Evolutionary conservation across 2,329 filamentous ascomycete species (phyloP).

Genomic region (Sarocladium kiliense): DNA sequence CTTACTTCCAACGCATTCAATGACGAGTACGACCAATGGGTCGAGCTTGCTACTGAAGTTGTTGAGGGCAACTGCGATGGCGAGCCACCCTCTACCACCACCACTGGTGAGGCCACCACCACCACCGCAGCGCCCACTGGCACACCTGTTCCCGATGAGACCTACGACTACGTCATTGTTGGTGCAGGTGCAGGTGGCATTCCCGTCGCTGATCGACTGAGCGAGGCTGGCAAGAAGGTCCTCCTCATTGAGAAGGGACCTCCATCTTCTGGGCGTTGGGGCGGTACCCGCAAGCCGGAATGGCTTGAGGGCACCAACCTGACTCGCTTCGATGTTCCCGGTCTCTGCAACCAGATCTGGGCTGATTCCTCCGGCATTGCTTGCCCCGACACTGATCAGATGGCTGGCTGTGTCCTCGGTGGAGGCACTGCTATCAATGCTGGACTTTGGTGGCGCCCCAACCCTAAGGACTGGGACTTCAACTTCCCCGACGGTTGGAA

Average conservation of each 20-base stretch:
- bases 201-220: conserved; percentile 50
- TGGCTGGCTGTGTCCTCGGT: conserved; percentile 67
- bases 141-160: conserved; percentile 23
- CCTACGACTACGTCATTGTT: conserved; percentile 60
- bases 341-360: conserved; percentile 68
- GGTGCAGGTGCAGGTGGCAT: conserved; percentile 60
- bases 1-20: conserved; percentile 31
- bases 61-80: conserved; percentile 29
- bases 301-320: conserved; percentile 60
- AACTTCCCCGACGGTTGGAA: conserved; percentile 72
- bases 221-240: conserved; percentile 59
- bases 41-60: conserved; percentile 36
- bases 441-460: conserved; percentile 64
- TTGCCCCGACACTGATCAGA: conserved; percentile 66
- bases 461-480: conserved; percentile 62
- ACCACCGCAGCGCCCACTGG: conserved; percentile 19
- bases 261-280: conserved; percentile 59
- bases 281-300: conserved; percentile 52
- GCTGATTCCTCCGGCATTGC: conserved; percentile 56
- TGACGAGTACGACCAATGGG: conserved; percentile 37
- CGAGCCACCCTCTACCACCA: conserved; percentile 19
- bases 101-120: conserved; percentile 13
- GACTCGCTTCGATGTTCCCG: conserved; percentile 67
- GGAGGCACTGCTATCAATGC: conserved; percentile 64
- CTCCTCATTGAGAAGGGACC: conserved; percentile 58